A percentile compares a stretch with the other conserved stretches of the same genome.
These are phyloP conservation scores for Pyrenophora tritici-repentis DNA, from an alignment of 2,329 filamentous ascomycete species.

Conservation along the genomic window DNA sequence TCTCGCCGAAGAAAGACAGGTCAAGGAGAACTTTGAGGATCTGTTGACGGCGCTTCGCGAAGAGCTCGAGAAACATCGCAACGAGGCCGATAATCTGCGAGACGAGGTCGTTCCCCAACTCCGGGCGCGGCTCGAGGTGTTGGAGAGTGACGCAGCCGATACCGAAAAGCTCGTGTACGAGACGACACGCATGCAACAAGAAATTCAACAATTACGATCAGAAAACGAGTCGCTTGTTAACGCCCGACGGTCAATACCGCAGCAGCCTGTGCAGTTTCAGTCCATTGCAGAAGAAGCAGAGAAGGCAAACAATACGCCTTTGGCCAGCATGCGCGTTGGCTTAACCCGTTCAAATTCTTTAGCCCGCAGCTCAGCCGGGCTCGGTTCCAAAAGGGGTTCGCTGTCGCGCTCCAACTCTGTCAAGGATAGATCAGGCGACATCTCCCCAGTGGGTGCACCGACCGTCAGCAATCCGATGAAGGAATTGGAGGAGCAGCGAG, in stretches of 20 bases:
- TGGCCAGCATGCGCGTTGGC: constrained; percentile 49
- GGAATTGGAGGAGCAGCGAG: constrained; percentile 90
- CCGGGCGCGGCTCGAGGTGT: constrained; percentile 73
- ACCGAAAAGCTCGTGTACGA: constrained; percentile 77
- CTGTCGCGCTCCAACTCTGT: constrained; percentile 58
- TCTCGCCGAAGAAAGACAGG: constrained; percentile 80
- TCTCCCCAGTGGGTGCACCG: constrained; percentile 63
- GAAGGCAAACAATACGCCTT: constrained; percentile 53
- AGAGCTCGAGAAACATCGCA: constrained; percentile 79
- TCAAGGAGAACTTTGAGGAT: constrained; percentile 93
- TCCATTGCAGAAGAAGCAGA: constrained; percentile 67
- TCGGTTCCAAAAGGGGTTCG: constrained; percentile 49
- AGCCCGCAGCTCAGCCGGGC: constrained; percentile 57
- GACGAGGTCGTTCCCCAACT: constrained; percentile 86
- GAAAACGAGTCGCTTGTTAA: constrained; percentile 66
- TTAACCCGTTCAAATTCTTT: constrained; percentile 71
- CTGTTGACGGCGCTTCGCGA: constrained; percentile 80
- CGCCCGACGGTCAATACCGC: constrained; percentile 16
- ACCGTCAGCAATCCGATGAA: constrained; percentile 62
- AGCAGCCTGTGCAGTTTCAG: constrained; percentile 59
- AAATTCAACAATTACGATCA: constrained; percentile 64
- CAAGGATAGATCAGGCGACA: constrained; percentile 42
- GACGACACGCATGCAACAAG: constrained; percentile 83
- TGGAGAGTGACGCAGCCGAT: constrained; percentile 75
- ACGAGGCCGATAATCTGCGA: constrained; percentile 88